Evolutionary conservation across 768 basidiomycete genomes (phyloP).

Genomic region (Saitozyma podzolica): DNA sequence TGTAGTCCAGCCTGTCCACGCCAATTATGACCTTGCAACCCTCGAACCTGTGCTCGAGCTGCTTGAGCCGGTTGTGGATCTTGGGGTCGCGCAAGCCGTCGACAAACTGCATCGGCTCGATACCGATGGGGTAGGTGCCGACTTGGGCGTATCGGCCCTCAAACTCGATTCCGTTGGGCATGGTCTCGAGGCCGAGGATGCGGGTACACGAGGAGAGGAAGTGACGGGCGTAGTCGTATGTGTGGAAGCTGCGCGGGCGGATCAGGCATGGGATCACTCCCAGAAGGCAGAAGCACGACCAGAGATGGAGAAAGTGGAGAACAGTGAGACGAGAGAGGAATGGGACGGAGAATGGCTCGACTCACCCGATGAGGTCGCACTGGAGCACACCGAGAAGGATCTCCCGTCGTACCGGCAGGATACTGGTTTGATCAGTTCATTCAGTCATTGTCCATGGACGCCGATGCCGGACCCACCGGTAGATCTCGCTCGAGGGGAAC

Average conservation of each 20-base stretch:
- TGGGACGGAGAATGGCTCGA: neutral
- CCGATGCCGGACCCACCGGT: slow-evolving; percentile 64
- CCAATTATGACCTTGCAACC: slow-evolving; percentile 98
- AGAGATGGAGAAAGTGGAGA: neutral
- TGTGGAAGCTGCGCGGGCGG: slow-evolving; percentile 70
- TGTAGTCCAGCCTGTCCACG: slow-evolving; percentile 97
- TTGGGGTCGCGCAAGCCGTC: slow-evolving; percentile 78
- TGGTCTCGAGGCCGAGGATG: slow-evolving; percentile 88
- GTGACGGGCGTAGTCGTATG: slow-evolving; percentile 98
- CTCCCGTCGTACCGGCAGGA: slow-evolving; percentile 93
- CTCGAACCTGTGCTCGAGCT: slow-evolving; percentile 84
- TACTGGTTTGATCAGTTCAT: slow-evolving; percentile 58
- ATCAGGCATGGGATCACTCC: neutral
- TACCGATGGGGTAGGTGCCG: slow-evolving; percentile 98
- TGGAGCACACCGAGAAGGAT: slow-evolving; percentile 94
- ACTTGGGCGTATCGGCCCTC: slow-evolving; percentile 93
- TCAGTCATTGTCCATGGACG: slow-evolving; percentile 1
- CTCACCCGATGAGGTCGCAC: slow-evolving; percentile 85
- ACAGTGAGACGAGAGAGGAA: slow-evolving; percentile 1
- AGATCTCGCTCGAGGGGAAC: slow-evolving; percentile 96
- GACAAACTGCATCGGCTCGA: slow-evolving; percentile 89
- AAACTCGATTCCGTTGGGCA: slow-evolving; percentile 97
- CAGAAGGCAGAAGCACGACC: neutral
- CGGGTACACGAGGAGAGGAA: slow-evolving; percentile 98
- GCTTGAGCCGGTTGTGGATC: slow-evolving; percentile 76